phyloP scores from a whole-genome alignment of 495 filamentous ascomycete species.

The Podospora pseudoanserina region DNA sequence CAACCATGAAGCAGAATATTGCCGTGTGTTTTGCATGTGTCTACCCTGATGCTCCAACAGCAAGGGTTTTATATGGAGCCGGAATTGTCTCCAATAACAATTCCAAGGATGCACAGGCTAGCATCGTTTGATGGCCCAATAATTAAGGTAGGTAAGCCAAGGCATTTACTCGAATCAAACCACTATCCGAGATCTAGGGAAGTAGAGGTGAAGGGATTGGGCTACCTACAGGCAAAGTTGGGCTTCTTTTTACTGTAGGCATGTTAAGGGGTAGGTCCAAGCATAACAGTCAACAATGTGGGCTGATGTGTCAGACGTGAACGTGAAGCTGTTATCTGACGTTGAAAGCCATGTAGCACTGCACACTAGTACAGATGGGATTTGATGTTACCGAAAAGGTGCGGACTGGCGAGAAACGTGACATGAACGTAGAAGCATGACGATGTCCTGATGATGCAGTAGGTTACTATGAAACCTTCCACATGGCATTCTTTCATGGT shows the following conservation, averaged over 20 bases:
- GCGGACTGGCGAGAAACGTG: not conserved
- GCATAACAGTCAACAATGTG: not conserved
- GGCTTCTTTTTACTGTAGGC: not conserved
- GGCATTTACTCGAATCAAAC: not conserved
- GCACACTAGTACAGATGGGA: not conserved
- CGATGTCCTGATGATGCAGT: not conserved
- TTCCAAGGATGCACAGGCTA: not conserved
- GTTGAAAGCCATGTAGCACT: too few species aligned
- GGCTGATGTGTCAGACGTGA: not conserved
- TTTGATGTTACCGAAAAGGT: not conserved
- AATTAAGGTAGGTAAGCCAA: not conserved
- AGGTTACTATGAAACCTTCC: not conserved
- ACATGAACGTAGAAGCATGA: not conserved
- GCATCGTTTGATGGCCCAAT: not conserved
- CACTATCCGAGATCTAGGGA: not conserved
- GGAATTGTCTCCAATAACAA: not conserved
- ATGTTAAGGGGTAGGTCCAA: not conserved
- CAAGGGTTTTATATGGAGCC: not conserved
- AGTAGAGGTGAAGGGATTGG: not conserved
- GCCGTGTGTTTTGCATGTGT: too few species aligned
- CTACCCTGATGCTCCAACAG: too few species aligned
- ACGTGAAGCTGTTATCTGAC: not conserved
- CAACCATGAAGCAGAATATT: too few species aligned
- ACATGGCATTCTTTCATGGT: not conserved
- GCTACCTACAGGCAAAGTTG: not conserved